Evolutionary conservation across 169 alveolate species (phyloP).

Genomic region (Neospora caninum): DNA sequence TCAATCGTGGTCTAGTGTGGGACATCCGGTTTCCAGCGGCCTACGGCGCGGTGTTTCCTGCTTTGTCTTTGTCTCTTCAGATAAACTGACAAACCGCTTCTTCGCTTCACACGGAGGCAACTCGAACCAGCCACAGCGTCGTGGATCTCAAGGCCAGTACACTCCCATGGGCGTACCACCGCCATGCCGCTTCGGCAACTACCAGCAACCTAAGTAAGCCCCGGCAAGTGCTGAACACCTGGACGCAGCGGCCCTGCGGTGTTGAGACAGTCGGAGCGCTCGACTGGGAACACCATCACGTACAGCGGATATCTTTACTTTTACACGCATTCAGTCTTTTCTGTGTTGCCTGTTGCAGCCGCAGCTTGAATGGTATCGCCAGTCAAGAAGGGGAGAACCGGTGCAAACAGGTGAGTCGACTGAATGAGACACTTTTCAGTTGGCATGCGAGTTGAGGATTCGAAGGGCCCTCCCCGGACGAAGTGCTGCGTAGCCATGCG

Average conservation of each 20-base stretch:
- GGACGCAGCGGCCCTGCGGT: too few species aligned
- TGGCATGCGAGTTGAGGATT: too few species aligned
- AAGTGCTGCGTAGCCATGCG: too few species aligned
- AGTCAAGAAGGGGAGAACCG: not conserved
- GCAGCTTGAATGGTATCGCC: not conserved
- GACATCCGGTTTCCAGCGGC: too few species aligned
- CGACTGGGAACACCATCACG: not conserved
- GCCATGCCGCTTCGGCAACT: not conserved
- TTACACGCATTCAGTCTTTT: not conserved
- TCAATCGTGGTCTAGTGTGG: too few species aligned
- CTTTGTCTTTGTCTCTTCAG: not conserved
- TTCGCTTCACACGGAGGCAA: not conserved
- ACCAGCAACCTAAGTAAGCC: not conserved
- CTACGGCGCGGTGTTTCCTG: too few species aligned
- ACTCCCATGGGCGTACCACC: not conserved
- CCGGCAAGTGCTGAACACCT: not conserved
- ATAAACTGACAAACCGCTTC: not conserved
- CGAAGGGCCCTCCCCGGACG: too few species aligned
- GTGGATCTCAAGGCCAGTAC: not conserved
- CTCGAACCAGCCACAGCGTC: not conserved
- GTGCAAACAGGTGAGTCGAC: not conserved
- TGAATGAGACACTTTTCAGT: too few species aligned
- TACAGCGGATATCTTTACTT: not conserved
- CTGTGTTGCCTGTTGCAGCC: not conserved
- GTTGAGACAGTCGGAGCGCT: too few species aligned